Evolutionary conservation across 2,329 filamentous ascomycete species (phyloP), one percentile per base, ranked within the genome.

Genomic region (Colletotrichum trifolii): DNA sequence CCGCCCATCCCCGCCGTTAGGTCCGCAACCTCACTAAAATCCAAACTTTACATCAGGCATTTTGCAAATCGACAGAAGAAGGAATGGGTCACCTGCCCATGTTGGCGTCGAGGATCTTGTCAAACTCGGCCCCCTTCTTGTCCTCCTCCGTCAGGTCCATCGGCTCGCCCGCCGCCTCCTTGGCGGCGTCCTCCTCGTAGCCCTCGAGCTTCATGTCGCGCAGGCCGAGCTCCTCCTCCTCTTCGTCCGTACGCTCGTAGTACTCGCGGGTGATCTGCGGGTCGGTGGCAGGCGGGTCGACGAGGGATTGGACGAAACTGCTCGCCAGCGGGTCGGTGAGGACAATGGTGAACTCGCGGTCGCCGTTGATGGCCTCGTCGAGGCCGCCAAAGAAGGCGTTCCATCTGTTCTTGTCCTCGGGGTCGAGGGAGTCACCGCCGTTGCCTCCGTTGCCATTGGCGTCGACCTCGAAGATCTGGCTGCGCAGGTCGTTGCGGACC

Each of bases 251-350:
- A 66, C 96, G 87, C 65, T 91, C 87, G 76, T 99, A 99, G 36
- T 92, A 91, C 79, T 93, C 92, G 3, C 87, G 85, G 62, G 86
- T 88, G 75, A 99, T 91, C 78, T 96, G 91, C 13, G 90, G 90
- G 74, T 99, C 96, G 0, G 82, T 80, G 50, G 84, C 73, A 39
- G 82, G 82, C 2, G 91, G 90, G 69, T 94, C 91, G 33, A 93
- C 91, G 66, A 97, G 85, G 72, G 94, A 93, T 81, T 99, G 96
- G 49, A 99, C 91, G 75, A 97, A 99, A 74, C 93, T 97, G 76
- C 92, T 92, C 10, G 94, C 96, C 68, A 98, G 82, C 0, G 96
- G 96, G 75, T 99, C 96, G 67, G 90, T 88, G 40, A 99, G 85
- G 6, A 96, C 85, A 63, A 98, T 83, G 6, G 89, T 93, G 75